phyloP scores from a whole-genome alignment of 164 flowering plant genomes.

The Protea cynaroides region DNA sequence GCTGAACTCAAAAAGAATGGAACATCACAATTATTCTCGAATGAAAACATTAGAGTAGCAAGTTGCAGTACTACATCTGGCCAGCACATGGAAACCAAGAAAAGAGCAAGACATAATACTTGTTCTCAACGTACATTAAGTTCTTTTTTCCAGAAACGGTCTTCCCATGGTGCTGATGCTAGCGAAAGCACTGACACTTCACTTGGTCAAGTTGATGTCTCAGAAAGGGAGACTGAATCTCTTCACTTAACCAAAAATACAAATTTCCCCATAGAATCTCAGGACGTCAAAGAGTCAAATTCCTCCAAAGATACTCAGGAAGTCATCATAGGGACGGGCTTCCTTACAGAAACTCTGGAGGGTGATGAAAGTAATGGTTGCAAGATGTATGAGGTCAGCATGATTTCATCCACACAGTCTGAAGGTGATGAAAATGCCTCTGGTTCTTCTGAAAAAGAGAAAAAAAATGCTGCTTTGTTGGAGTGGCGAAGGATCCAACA shows the following conservation, averaged over 20 bases:
- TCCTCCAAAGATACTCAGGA: no score
- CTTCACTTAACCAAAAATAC: conserved; percentile 2
- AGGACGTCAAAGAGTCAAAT: conserved; percentile 1
- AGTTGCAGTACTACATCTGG: conserved; percentile 19
- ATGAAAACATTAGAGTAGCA: conserved; percentile 13
- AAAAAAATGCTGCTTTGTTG: conserved; percentile 38
- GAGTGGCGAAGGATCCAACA: conserved; percentile 95
- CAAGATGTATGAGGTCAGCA: conserved; percentile 9
- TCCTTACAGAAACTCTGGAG: conserved; percentile 6
- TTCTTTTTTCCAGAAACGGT: conserved; percentile 63
- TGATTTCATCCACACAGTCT: conserved; percentile 23
- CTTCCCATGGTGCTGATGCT: conserved; percentile 14
- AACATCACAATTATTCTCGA: conserved; percentile 16
- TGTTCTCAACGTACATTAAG: conserved; percentile 63
- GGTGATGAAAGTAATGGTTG: conserved; percentile 9
- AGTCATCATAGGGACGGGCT: no score
- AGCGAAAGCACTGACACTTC: conserved; percentile 10
- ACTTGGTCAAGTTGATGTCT: conserved; percentile 18
- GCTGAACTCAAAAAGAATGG: conserved; percentile 19
- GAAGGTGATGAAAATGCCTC: conserved; percentile 14
- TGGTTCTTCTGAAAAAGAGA: conserved; percentile 30
- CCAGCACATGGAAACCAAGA: conserved; percentile 23
- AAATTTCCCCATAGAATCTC: conserved; percentile 13
- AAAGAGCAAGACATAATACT: conserved; percentile 39
- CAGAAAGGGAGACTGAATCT: conserved; percentile 7